Conservation (phyloP, 2,329 filamentous ascomycete species). For the Fusarium sp. region DNA sequence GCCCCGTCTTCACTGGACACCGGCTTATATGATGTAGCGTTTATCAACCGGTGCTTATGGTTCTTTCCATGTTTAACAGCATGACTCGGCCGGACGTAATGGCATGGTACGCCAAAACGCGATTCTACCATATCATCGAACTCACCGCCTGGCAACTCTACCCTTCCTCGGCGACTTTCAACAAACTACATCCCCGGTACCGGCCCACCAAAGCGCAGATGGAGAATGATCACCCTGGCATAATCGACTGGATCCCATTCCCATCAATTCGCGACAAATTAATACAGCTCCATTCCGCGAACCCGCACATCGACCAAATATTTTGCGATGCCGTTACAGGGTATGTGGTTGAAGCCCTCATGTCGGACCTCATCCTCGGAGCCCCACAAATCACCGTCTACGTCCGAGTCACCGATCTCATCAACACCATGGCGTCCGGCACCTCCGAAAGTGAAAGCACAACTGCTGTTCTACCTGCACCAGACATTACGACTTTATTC, state of each 20-base stretch:
- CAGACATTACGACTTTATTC: conserved; percentile 43
- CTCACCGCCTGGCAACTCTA: conserved; percentile 52
- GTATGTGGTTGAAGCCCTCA: conserved; percentile 49
- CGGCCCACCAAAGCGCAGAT: conserved; percentile 48
- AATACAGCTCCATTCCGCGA: conserved; percentile 50
- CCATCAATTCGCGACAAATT: conserved; percentile 47
- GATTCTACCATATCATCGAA: conserved; percentile 53
- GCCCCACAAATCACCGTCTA: conserved; percentile 47
- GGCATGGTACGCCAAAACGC: conserved; percentile 57
- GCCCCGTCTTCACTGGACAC: fast-evolving
- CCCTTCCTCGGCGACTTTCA: conserved; percentile 47
- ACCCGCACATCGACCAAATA: conserved; percentile 50
- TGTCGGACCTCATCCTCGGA: conserved; percentile 47
- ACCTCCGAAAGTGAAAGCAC: conserved; percentile 1
- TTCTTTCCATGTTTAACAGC: conserved; percentile 53
- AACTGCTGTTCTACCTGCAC: conserved; percentile 42
- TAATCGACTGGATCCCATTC: conserved; percentile 52
- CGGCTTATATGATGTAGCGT: conserved; percentile 20
- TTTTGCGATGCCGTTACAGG: conserved; percentile 52
- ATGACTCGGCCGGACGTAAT: conserved; percentile 53
- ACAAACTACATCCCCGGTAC: conserved; percentile 47
- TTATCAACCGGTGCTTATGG: conserved; percentile 50
- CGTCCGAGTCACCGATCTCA: conserved; percentile 49
- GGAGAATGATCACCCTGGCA: conserved; percentile 42
- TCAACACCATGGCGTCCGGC: conserved; percentile 44